Evolutionary conservation across 495 filamentous ascomycete genomes (phyloP), one percentile per base, ranked within the genome.

Genomic region (Staphylotrichum tortipilum): DNA sequence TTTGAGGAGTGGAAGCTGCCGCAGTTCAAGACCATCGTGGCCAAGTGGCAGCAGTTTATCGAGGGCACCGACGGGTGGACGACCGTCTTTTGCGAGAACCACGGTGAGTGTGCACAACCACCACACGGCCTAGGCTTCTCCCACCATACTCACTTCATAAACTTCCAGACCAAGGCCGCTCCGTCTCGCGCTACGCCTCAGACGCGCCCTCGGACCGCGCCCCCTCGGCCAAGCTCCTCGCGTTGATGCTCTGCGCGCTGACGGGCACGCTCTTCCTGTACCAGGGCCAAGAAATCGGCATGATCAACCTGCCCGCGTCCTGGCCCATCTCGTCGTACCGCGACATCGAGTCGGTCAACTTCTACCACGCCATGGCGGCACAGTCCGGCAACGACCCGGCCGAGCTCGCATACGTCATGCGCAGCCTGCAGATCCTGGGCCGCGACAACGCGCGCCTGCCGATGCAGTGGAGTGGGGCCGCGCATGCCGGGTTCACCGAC

Each of bases 261-360:
- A 77, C 75, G 3, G 86, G 86, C 2, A 87, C 85, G 0, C 70
- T 84, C 2, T 89, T 85, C 59, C 58, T 88, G 5, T 88, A 85
- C 53, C 84, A 89, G 55, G 86, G 86, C 8, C 82, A 90, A 56
- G 85, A 90, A 54, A 64, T 89, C 14, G 86, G 83, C 2, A 87
- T 88, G 80, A 72, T 75, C 28, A 88, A 89, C 58, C 75, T 85
- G 21, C 83, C 86, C 0, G 51, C 58, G 3, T 55, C 68, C 15
- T 88, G 84, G 85, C 67, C 62, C 0, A 81, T 86, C 21, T 75
- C 78, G 12, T 77, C 86, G 46, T 88, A 84, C 64, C 79, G 82
- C 54, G 86, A 89, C 55, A 74, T 88, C 44, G 85, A 86, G 54
- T 78, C 77, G 26, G 60, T 80, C 4, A 84, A 82, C 54, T 82